phyloP scores from a whole-genome alignment of 208 protist genomes.

The Tritrichomonas musculus region DNA sequence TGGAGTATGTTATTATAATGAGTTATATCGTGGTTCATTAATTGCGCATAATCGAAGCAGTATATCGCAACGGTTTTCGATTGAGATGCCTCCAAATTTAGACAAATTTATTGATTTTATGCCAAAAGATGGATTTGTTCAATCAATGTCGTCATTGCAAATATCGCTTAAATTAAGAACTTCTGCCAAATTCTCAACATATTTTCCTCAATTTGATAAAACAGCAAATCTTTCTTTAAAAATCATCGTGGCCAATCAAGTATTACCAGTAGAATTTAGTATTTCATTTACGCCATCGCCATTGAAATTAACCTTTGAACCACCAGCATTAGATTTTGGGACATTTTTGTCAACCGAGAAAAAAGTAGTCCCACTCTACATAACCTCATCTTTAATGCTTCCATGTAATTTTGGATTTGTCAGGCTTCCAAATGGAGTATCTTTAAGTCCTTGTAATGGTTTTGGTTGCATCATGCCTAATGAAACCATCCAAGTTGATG shows the following conservation, averaged over 20 bases:
- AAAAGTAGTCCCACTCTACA: neutral
- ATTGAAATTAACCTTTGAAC: neutral
- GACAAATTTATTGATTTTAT: slow-evolving; percentile 25
- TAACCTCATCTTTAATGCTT: neutral
- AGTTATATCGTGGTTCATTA: neutral
- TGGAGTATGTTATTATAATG: slow-evolving; percentile 4
- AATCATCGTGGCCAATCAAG: neutral
- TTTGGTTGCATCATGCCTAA: neutral
- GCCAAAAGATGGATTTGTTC: slow-evolving; percentile 9
- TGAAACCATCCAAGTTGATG: neutral
- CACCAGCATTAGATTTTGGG: neutral
- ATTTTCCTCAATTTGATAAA: neutral
- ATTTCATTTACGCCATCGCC: neutral
- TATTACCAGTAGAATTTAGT: neutral
- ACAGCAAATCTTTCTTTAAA: neutral
- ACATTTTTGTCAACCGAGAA: neutral
- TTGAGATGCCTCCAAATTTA: neutral
- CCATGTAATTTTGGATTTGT: neutral
- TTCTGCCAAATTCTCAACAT: neutral
- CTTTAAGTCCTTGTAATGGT: neutral
- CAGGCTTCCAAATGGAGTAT: neutral
- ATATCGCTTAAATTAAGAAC: neutral
- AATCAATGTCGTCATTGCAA: neutral
- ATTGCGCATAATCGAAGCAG: neutral
- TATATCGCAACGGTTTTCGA: neutral